These are phyloP conservation scores for Avena eriantha DNA, from an alignment of 176 grass and related monocot genomes.

Conservation along the genomic window DNA sequence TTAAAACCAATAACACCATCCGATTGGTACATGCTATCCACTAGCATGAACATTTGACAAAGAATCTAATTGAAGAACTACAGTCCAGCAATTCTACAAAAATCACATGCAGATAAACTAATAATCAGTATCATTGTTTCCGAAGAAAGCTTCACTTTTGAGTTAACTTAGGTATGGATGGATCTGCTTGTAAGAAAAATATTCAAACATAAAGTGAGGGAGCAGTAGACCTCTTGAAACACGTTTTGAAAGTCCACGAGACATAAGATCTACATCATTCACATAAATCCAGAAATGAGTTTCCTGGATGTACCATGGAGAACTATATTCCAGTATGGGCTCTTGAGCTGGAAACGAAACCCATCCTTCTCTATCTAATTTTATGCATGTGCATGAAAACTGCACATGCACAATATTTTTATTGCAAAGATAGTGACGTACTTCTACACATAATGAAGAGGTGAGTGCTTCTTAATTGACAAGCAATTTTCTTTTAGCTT, in stretches of 20 bases:
- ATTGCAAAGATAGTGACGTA: not conserved
- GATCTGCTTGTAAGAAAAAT: conserved; percentile 26
- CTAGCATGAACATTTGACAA: not conserved
- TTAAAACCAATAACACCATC: conserved; percentile 27
- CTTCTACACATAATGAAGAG: conserved; percentile 2
- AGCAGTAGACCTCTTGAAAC: conserved; percentile 36
- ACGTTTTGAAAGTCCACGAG: conserved; percentile 39
- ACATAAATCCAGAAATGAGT: conserved; percentile 37
- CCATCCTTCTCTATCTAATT: conserved; percentile 39
- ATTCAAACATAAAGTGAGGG: conserved; percentile 23
- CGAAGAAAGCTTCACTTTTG: not conserved
- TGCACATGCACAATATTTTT: not conserved
- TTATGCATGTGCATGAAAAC: conserved; percentile 42
- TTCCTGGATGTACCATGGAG: conserved; percentile 49
- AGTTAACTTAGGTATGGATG: not conserved
- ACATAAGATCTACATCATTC: conserved; percentile 43
- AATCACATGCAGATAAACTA: not conserved
- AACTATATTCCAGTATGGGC: conserved; percentile 27
- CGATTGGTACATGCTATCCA: not conserved
- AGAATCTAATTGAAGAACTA: not conserved
- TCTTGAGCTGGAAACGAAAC: conserved; percentile 40
- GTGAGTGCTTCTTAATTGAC: not conserved
- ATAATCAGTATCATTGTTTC: conserved; percentile 19
- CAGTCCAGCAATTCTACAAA: conserved; percentile 4
- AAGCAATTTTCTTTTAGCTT: not conserved